These are phyloP conservation scores for Quercus engelmannii DNA, from an alignment of 306 rosid genomes.

Conservation along the genomic window DNA sequence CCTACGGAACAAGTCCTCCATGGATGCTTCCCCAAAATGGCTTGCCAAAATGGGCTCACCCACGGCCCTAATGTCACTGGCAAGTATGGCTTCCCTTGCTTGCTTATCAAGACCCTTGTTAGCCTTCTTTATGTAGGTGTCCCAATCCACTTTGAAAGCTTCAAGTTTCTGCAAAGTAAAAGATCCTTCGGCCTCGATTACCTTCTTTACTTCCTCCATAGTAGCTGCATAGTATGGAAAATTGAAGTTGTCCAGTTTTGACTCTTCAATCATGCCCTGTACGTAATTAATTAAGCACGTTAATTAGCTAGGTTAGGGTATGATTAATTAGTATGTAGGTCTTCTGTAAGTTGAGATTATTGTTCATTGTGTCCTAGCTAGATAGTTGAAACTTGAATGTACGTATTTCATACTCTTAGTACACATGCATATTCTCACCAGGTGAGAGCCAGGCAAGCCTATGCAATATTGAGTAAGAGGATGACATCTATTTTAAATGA, in stretches of 20 bases:
- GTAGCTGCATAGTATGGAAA: constrained; percentile 36
- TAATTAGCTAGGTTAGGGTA: neutral
- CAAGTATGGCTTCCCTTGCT: constrained; percentile 9
- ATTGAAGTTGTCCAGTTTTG: constrained; percentile 33
- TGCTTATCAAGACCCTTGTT: constrained; percentile 1
- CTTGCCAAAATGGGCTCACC: constrained; percentile 35
- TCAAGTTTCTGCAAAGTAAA: constrained; percentile 22
- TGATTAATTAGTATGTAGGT: too few species aligned
- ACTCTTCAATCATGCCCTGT: constrained; percentile 38
- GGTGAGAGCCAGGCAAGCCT: too few species aligned
- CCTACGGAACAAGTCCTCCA: constrained; percentile 39
- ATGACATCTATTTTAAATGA: too few species aligned
- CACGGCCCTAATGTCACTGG: constrained; percentile 30
- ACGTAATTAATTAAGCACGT: neutral
- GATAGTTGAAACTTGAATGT: too few species aligned
- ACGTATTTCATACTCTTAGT: too few species aligned
- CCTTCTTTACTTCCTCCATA: constrained; percentile 26
- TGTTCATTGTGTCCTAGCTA: too few species aligned
- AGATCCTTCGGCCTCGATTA: constrained; percentile 38
- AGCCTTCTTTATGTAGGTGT: constrained; percentile 15
- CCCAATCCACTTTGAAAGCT: constrained; percentile 25
- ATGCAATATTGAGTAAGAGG: too few species aligned
- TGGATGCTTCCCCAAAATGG: constrained; percentile 29
- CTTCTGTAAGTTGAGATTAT: too few species aligned
- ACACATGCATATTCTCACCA: too few species aligned